Base-by-base conservation (phyloP, 768 basidiomycete genomes). In the Cystobasidium onofrii region DNA sequence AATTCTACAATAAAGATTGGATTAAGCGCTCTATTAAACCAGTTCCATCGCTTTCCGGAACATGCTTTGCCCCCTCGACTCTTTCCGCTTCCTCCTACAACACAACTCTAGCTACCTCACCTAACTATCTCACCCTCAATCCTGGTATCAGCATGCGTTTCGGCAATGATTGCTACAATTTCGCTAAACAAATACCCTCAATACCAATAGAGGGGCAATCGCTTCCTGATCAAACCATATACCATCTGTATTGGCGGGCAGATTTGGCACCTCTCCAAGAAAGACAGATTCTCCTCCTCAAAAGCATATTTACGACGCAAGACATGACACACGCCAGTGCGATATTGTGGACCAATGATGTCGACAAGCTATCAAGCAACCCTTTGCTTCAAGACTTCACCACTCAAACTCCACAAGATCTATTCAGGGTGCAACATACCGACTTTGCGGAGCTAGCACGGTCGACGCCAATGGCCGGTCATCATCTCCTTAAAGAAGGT, bases 261-360 rank as follows among this genome's bases (percentile, higher is more conserved):
- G 94, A 97, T 82, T 86, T 97, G 46, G 87, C 88, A 0, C 84
- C 88, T 0, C 92, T 98, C 77, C 87, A 85, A 1, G 84, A 86
- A 70, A 85, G 94, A 29, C 93, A 98, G 78, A 90, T 92, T 79
- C 88, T 87, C 83, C 90, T 95, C 85, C 85, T 98, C 80, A 89
- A 91, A 78, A 91, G 91, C 1, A 94, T 94, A 80, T 91, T 98
- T 75, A 90, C 92, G 1, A 97, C 94, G 3, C 95, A 98, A 80
- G 86, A 91, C 74, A 76, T 88, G 18, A 78, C 82, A 0, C 81
- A 84, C 55, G 84, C 88, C 18, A 86, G 86, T 23, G 82, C 98
- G 72, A 85, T 93, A 55, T 82, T 99, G 69, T 98, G 95, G 95
- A 91, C 93, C 13, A 96, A 96, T 77, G 91, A 90, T 79, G 81